Evolutionary conservation across 192 early-diverging fungal genomes (phyloP).

Genomic region (Backusella parvicylindrica): DNA sequence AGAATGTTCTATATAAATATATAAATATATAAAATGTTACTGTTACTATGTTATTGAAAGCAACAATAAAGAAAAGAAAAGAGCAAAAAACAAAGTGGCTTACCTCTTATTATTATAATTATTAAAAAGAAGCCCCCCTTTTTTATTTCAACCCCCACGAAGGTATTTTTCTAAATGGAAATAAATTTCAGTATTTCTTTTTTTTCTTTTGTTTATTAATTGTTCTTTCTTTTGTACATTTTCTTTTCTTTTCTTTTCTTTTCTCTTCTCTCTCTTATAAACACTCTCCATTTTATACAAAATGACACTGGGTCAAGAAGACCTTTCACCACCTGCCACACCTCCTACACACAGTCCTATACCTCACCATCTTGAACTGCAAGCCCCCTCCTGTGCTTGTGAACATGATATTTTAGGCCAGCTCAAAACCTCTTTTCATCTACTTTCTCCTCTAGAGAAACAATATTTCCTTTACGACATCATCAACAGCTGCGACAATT

Average conservation of each 20-base stretch:
- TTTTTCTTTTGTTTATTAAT: not conserved
- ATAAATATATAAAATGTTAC: too few relatives aligned
- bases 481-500: conserved; percentile 42
- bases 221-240: not conserved
- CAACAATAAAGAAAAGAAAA: too few relatives aligned
- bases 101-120: too few relatives aligned
- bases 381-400: not conserved
- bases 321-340: conserved; percentile 35
- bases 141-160: not conserved
- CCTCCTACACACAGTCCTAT: conserved; percentile 18
- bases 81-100: too few relatives aligned
- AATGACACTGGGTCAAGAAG: conserved; percentile 19
- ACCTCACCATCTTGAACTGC: conserved; percentile 7
- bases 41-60: too few relatives aligned
- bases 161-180: too few relatives aligned
- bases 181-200: not conserved
- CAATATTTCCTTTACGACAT: conserved; percentile 42
- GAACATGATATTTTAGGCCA: conserved; percentile 15
- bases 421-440: conserved; percentile 32
- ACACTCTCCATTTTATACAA: too few relatives aligned
- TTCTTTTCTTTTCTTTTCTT: not conserved
- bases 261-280: not conserved
- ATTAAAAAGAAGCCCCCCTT: not conserved
- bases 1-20: too few relatives aligned
- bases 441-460: conserved; percentile 29